Evolutionary conservation across 306 rosid species (phyloP).

Genomic region (Vigna reflexopilosa): DNA sequence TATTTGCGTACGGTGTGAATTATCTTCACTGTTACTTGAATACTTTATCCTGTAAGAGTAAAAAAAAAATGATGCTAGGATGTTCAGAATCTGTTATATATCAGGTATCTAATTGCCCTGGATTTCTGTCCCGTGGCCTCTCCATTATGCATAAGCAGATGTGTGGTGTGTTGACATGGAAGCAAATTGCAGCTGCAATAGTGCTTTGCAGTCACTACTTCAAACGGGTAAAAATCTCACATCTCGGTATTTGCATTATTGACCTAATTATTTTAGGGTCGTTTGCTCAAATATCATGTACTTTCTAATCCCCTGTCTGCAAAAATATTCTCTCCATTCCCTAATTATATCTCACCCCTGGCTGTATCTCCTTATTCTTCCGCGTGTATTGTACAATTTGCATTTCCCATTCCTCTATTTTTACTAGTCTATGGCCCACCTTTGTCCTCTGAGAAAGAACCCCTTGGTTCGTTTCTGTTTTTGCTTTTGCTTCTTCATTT

Average conservation of each 20-base stretch:
- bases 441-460: too few species aligned
- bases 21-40: slow-evolving; percentile 25
- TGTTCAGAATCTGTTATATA: slow-evolving; percentile 20
- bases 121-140: slow-evolving; percentile 11
- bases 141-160: background rate
- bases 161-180: slow-evolving; percentile 5
- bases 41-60: slow-evolving; percentile 36
- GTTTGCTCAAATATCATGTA: background rate
- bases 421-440: too few species aligned
- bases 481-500: background rate
- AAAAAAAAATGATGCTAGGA: slow-evolving; percentile 35
- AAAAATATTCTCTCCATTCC: background rate
- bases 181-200: slow-evolving; percentile 11
- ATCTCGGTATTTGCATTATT: background rate
- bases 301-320: background rate
- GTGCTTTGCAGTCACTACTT: background rate
- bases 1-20: slow-evolving; percentile 28
- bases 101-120: slow-evolving; percentile 11
- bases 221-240: background rate
- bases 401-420: too few species aligned
- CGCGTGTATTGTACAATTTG: background rate
- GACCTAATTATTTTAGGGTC: background rate
- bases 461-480: background rate
- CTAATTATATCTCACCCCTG: background rate
- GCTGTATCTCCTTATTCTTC: background rate